Conservation (phyloP, 805 yeast species). For the Saccharomyces jurei region DNA sequence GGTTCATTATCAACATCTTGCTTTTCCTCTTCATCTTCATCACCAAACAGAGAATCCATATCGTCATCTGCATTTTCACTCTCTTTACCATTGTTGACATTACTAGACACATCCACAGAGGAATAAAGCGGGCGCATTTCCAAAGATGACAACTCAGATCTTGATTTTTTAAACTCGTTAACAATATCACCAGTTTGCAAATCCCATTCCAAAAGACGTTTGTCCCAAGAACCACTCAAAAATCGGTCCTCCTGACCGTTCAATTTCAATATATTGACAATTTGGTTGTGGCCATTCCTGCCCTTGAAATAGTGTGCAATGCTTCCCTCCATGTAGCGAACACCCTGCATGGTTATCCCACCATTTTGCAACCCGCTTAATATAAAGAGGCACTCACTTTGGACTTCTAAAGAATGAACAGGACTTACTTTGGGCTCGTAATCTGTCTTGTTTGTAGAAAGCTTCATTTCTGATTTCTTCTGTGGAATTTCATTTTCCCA, state of each 20-base stretch:
- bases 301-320: conserved; percentile 64
- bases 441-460: conserved; percentile 29
- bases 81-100: conserved; percentile 15
- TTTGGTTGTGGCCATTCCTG: conserved; percentile 49
- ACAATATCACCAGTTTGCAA: conserved; percentile 54
- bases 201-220: conserved; percentile 74
- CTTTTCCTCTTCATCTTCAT: conserved; percentile 2
- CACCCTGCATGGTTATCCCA: conserved; percentile 77
- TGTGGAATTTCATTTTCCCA: conserved; percentile 96
- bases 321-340: conserved; percentile 74
- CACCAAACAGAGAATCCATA: not conserved
- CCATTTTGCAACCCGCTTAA: conserved; percentile 76
- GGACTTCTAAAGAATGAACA: conserved; percentile 79
- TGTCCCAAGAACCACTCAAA: conserved; percentile 89
- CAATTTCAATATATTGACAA: conserved; percentile 65
- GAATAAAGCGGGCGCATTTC: conserved; percentile 58
- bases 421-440: conserved; percentile 64
- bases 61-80: conserved; percentile 25
- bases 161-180: conserved; percentile 43
- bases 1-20: not conserved
- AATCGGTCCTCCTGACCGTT: conserved; percentile 55
- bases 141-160: conserved; percentile 74
- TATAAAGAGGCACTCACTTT: conserved; percentile 76
- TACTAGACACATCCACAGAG: conserved; percentile 34
- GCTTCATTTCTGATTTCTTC: conserved; percentile 34